Evolutionary conservation across 2,329 filamentous ascomycete species (phyloP).

Genomic region (Apiospora sp.): DNA sequence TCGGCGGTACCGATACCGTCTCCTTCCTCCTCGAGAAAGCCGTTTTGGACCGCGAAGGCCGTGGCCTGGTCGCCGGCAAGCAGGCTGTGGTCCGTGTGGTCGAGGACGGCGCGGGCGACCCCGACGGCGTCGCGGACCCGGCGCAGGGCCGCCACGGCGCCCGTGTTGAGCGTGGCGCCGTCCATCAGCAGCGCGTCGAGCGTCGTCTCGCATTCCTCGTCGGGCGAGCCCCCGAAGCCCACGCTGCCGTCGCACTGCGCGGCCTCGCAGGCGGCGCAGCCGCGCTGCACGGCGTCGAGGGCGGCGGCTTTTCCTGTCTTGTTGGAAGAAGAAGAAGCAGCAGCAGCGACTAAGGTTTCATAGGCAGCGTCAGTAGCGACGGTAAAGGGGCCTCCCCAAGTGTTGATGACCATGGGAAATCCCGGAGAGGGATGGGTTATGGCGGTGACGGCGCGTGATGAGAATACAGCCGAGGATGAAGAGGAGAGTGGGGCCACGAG

Average conservation of each 20-base stretch:
- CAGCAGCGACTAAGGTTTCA: neutral
- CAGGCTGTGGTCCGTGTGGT: slow-evolving; percentile 60
- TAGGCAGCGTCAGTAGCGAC: slow-evolving; percentile 23
- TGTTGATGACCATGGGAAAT: slow-evolving; percentile 22
- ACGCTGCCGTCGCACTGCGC: slow-evolving; percentile 63
- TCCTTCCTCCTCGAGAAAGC: slow-evolving; percentile 53
- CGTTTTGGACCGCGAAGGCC: slow-evolving; percentile 59
- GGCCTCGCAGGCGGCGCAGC: slow-evolving; percentile 59
- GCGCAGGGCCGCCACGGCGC: slow-evolving; percentile 60
- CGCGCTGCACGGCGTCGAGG: slow-evolving; percentile 60
- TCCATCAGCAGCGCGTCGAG: slow-evolving; percentile 68
- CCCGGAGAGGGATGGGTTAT: slow-evolving; percentile 38
- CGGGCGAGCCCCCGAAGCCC: slow-evolving; percentile 62
- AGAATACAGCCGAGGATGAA: neutral
- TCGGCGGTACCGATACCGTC: slow-evolving; percentile 47
- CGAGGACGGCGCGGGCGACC: slow-evolving; percentile 59
- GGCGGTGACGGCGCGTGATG: slow-evolving; percentile 51
- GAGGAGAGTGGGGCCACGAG: slow-evolving; percentile 15
- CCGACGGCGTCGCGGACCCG: slow-evolving; percentile 57
- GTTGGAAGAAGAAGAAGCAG: slow-evolving; percentile 1
- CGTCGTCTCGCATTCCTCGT: slow-evolving; percentile 64
- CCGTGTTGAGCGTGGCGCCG: slow-evolving; percentile 59
- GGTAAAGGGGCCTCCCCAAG: slow-evolving; percentile 22
- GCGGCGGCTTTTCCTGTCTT: slow-evolving; percentile 42
- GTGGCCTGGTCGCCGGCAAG: slow-evolving; percentile 62